A percentile compares a stretch with the other conserved stretches of the same genome.
These are phyloP conservation scores for Lycium ferocissimum DNA, from an alignment of 257 asterid genomes.

Conservation along the genomic window DNA sequence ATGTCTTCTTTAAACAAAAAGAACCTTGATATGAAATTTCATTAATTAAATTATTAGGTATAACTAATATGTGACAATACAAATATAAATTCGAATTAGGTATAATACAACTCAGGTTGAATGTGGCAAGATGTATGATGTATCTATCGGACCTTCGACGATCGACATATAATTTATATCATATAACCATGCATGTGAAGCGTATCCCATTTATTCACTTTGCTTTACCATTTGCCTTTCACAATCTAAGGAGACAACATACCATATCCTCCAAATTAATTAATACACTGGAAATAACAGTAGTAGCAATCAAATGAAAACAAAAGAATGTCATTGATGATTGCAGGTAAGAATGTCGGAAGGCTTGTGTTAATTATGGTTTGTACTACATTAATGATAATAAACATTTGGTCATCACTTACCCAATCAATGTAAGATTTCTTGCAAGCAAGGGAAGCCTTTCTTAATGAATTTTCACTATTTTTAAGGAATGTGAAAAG, in stretches of 20 bases:
- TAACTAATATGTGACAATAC: neutral
- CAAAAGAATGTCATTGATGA: neutral
- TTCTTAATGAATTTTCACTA: neutral
- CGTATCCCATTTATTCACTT: neutral
- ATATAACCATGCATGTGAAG: neutral
- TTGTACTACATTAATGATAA: conserved; percentile 23
- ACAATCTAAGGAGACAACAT: neutral
- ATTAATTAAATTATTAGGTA: neutral
- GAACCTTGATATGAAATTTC: neutral
- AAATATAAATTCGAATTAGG: neutral
- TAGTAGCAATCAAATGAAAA: neutral
- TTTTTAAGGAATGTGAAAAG: neutral
- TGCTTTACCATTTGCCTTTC: neutral
- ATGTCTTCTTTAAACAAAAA: neutral
- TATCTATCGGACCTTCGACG: neutral
- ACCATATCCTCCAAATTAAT: neutral
- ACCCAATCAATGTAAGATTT: conserved; percentile 20
- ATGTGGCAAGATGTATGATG: neutral
- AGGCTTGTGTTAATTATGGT: conserved; percentile 37
- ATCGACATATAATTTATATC: no score
- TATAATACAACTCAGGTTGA: neutral
- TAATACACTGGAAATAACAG: neutral
- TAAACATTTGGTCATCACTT: conserved; percentile 11
- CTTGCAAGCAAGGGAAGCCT: neutral
- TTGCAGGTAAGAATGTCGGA: neutral